Evolutionary conservation across 2,329 filamentous ascomycete species (phyloP).

Genomic region (Mariannaea elegans): DNA sequence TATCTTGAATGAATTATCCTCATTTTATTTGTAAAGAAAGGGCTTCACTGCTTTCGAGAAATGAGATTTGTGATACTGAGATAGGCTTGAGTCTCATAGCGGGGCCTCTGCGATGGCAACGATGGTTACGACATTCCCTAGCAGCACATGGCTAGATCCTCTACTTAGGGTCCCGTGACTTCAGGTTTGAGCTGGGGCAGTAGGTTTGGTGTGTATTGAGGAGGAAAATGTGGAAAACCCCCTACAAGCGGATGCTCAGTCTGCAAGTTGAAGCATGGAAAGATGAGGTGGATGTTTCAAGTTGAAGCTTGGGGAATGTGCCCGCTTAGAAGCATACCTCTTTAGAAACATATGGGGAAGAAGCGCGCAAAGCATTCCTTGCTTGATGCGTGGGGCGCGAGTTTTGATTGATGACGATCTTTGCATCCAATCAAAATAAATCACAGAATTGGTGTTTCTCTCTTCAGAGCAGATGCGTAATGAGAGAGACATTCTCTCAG

Average conservation of each 20-base stretch:
- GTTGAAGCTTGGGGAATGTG: background rate
- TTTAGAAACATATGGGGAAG: slow-evolving; percentile 2
- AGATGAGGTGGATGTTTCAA: background rate
- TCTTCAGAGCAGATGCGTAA: too few relatives aligned
- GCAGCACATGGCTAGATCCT: background rate
- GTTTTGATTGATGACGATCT: slow-evolving; percentile 8
- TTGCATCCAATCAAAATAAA: slow-evolving; percentile 10
- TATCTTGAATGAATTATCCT: too few relatives aligned
- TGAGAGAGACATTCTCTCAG: too few relatives aligned
- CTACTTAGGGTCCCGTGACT: background rate
- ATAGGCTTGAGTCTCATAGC: background rate
- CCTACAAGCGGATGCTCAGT: too few relatives aligned
- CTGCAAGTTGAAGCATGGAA: too few relatives aligned
- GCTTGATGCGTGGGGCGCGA: background rate
- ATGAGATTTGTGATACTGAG: too few relatives aligned
- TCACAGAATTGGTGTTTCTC: background rate
- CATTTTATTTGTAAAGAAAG: too few relatives aligned
- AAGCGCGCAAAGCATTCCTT: slow-evolving; percentile 4
- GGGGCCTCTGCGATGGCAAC: background rate
- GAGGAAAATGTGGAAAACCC: too few relatives aligned
- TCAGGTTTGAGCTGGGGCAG: background rate
- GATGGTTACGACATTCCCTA: background rate
- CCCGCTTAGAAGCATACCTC: slow-evolving; percentile 16
- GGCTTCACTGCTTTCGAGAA: too few relatives aligned
- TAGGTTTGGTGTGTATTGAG: background rate